These are phyloP conservation scores for Phytophthora macrochlamydospora DNA, from an alignment of 352 stramenopile genomes.

Conservation along the genomic window DNA sequence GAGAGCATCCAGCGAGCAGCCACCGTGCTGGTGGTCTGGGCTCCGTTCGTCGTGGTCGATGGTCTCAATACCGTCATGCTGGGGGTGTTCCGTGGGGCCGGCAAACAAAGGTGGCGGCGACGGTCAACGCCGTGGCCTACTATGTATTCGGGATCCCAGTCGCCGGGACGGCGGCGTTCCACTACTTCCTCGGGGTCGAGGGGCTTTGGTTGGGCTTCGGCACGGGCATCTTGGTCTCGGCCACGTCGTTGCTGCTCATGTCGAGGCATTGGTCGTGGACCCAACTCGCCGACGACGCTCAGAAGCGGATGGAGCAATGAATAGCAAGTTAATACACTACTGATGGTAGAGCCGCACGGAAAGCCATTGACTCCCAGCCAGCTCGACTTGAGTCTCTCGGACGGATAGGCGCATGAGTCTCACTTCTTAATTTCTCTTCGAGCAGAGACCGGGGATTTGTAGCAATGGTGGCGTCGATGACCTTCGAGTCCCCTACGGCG, in stretches of 20 bases:
- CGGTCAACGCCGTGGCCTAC: slow-evolving; percentile 62
- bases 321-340: neutral
- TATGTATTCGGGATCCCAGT: slow-evolving; percentile 68
- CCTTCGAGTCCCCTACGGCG: too few relatives aligned
- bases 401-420: too few relatives aligned
- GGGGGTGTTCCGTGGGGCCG: slow-evolving; percentile 60
- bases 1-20: slow-evolving; percentile 31
- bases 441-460: too few relatives aligned
- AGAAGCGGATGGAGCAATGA: slow-evolving; percentile 27
- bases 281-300: slow-evolving; percentile 31
- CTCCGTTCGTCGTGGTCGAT: slow-evolving; percentile 46
- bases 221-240: slow-evolving; percentile 29
- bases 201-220: slow-evolving; percentile 56
- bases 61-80: slow-evolving; percentile 47
- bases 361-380: too few relatives aligned
- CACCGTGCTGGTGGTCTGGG: slow-evolving; percentile 36
- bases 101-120: slow-evolving; percentile 48
- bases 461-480: too few relatives aligned
- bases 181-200: slow-evolving; percentile 36
- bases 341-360: too few relatives aligned
- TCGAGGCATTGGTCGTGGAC: slow-evolving; percentile 29
- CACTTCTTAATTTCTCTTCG: too few relatives aligned
- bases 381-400: too few relatives aligned
- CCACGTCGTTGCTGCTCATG: slow-evolving; percentile 23
- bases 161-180: slow-evolving; percentile 49